Base-by-base conservation (phyloP, 2,329 filamentous ascomycete genomes). In the Graphilbum sp. region DNA sequence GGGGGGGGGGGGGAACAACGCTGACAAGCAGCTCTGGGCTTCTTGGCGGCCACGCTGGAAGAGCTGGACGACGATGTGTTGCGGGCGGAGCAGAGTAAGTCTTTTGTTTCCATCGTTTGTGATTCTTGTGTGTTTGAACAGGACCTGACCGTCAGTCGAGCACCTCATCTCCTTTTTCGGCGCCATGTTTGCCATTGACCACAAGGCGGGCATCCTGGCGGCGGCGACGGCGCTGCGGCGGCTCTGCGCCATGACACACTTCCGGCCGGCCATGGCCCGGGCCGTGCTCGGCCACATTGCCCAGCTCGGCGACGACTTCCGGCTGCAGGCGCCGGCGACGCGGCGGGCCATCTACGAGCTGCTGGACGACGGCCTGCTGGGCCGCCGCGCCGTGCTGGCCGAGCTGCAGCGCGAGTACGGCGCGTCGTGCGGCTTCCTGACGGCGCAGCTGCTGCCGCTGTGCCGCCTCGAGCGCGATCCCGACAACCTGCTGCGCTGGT, bases 161-260 rank as follows among this genome's bases (percentile, higher is more conserved):
- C 48, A 47, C 3, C 48, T 56, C 9, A 45, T 71, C 20, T 56
- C 57, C 27, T 75, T 73, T 54, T 75, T 75, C 40, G 63, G 65
- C 13, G 64, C 66, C 41, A 69, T 74, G 59, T 74, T 73, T 45
- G 66, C 66, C 3, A 63, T 68, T 38, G 69, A 74, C 44, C 68
- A 72, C 53, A 69, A 69, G 48, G 69, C 67, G n/a, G 70, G 70
- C 31, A 64, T 74, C 39, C 54, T 67, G 32, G 61, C 69, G 1
- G 68, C 69, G 3, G 58, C 67, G 4, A 66, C 61, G 33, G 69
- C 69, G 2, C 52, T 74, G n/a, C 57, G 58, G 1, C 58, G 61
- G 21, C 62, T 74, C 35, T 57, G 56, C 32, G 46, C 49, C 35
- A 71, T 70, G 63, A 64, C 62, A 36, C 54, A 56, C 12, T 74